phyloP scores from a whole-genome alignment of 2,329 filamentous ascomycete genomes.

The Cordyceps pruinosa region DNA sequence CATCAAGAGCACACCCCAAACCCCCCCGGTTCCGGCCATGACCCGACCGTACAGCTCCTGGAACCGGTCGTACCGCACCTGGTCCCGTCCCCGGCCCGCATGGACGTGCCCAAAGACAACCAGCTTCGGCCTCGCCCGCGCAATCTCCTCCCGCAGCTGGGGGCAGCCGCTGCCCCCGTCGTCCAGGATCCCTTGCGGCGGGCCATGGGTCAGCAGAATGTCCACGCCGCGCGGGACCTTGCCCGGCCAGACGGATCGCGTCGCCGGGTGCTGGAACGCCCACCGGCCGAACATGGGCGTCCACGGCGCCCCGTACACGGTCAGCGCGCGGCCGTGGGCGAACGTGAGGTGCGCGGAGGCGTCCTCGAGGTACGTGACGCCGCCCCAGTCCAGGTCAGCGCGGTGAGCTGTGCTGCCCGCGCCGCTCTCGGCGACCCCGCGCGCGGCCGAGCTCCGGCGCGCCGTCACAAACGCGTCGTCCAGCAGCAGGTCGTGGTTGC shows the following conservation, averaged over 20 bases:
- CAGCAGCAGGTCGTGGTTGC: conserved; percentile 37
- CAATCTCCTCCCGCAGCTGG: conserved; percentile 24
- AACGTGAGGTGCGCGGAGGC: conserved; percentile 20
- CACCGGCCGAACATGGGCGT: conserved; percentile 28
- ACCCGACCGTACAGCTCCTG: conserved; percentile 20
- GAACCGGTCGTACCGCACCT: conserved; percentile 20
- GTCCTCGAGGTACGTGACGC: conserved; percentile 28
- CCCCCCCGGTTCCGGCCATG: background rate
- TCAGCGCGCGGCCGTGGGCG: conserved; percentile 22
- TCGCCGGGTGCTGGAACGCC: conserved; percentile 34
- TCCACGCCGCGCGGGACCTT: conserved; percentile 23
- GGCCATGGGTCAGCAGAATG: conserved; percentile 33
- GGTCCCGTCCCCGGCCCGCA: conserved; percentile 24
- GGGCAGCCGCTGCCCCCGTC: conserved; percentile 25
- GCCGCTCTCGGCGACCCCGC: conserved; percentile 12
- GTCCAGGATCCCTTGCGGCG: conserved; percentile 30
- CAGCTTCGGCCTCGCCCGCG: conserved; percentile 25
- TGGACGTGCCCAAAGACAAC: conserved; percentile 35
- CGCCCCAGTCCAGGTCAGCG: conserved; percentile 24
- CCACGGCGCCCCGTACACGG: conserved; percentile 29
- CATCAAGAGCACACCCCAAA: background rate
- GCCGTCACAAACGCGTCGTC: conserved; percentile 16
- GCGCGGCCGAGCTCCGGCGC: background rate
- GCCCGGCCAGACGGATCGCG: conserved; percentile 20
- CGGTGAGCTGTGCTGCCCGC: conserved; percentile 4